Evolutionary conservation across 371 early-diverging fungal genomes (phyloP).

Genomic region (Haplosporangium sp.): DNA sequence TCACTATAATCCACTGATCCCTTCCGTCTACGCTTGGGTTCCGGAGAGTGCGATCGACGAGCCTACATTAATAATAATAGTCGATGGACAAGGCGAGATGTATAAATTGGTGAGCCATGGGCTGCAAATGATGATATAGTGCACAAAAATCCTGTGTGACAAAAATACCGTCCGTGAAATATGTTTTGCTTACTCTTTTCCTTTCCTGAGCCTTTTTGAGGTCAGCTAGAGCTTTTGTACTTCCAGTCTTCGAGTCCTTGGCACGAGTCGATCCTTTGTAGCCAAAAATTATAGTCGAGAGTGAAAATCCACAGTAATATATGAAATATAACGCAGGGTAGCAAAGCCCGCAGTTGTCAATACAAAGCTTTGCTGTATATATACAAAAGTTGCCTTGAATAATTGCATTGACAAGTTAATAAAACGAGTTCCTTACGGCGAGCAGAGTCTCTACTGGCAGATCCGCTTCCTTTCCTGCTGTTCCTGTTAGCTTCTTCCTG

Average conservation of each 20-base stretch:
- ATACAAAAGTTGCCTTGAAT: not conserved
- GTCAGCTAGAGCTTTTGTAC: constrained; percentile 51
- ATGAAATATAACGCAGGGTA: constrained; percentile 1
- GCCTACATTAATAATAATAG: constrained; percentile 16
- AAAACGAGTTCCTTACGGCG: constrained; percentile 59
- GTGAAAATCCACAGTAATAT: not conserved
- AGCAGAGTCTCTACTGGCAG: constrained; percentile 59
- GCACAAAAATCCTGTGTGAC: not conserved
- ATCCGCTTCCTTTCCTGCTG: constrained; percentile 42
- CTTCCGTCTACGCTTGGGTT: constrained; percentile 43
- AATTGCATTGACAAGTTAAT: not conserved
- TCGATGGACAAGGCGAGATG: not conserved
- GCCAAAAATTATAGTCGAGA: not conserved
- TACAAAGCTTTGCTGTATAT: not conserved
- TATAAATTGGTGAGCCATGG: not conserved
- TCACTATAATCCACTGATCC: constrained; percentile 51
- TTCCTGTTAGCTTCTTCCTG: constrained; percentile 65
- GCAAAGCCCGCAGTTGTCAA: not conserved
- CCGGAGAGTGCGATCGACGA: constrained; percentile 53
- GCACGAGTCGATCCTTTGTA: constrained; percentile 55
- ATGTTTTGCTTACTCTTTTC: constrained; percentile 42
- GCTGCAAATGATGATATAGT: not conserved
- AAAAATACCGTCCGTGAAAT: no score
- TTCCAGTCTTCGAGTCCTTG: constrained; percentile 60
- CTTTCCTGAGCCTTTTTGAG: constrained; percentile 48